A percentile compares a stretch with the other conserved stretches of the same genome.
Evolutionary conservation across 495 filamentous ascomycete genomes (phyloP).

Genomic region (Massariosphaeria phaeospora): DNA sequence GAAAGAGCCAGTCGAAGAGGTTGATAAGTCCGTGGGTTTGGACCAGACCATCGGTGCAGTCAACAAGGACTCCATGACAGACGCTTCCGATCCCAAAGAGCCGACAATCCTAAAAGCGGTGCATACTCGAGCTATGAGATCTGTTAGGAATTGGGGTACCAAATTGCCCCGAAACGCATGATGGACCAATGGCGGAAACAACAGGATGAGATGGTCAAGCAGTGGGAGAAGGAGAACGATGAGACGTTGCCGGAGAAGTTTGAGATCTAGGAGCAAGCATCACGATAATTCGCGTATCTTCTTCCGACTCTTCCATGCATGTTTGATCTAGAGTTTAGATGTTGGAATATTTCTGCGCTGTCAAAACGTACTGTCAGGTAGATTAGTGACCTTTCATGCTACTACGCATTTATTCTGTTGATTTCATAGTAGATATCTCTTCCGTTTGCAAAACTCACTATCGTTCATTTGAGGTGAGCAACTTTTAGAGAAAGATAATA

Average conservation of each 20-base stretch:
- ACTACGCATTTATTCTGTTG: slow-evolving; percentile 7
- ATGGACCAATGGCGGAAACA: slow-evolving; percentile 6
- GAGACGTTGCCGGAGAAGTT: slow-evolving; percentile 6
- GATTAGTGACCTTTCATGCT: slow-evolving; percentile 5
- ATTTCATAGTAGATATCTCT: slow-evolving; percentile 7
- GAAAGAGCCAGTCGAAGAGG: slow-evolving; percentile 6
- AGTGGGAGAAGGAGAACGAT: slow-evolving; percentile 6
- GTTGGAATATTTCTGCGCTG: slow-evolving; percentile 6
- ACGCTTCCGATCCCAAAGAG: slow-evolving; percentile 6
- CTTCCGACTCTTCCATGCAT: slow-evolving; percentile 6
- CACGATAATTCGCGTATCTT: slow-evolving; percentile 6
- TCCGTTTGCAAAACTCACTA: slow-evolving; percentile 5
- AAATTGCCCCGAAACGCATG: slow-evolving; percentile 6
- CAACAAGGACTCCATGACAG: slow-evolving; percentile 6
- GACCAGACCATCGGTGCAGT: slow-evolving; percentile 4
- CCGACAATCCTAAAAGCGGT: slow-evolving; percentile 6
- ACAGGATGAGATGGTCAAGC: slow-evolving; percentile 6
- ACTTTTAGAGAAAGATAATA: slow-evolving; percentile 7
- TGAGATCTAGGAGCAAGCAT: slow-evolving; percentile 5
- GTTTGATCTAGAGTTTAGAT: slow-evolving; percentile 7
- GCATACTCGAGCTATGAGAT: slow-evolving; percentile 6
- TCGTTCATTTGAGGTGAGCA: slow-evolving; percentile 6
- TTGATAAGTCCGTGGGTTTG: slow-evolving; percentile 6
- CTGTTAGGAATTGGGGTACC: slow-evolving; percentile 6
- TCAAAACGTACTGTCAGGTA: slow-evolving; percentile 6